Evolutionary conservation across 441 rosid species (phyloP), one percentile per base, ranked within the genome.

Genomic region (Populus trichocarpa): DNA sequence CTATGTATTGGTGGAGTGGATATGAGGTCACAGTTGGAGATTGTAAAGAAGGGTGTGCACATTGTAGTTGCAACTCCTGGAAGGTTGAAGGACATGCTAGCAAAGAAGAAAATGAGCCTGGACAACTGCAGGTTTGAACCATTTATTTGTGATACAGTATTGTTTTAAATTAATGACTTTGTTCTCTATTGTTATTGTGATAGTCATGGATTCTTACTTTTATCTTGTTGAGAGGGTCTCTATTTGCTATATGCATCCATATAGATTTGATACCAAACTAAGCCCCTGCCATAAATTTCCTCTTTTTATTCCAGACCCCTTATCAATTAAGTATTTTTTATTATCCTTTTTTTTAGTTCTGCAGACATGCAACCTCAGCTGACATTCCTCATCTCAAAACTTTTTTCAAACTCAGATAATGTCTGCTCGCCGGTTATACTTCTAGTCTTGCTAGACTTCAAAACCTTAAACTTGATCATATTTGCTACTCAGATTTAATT

Each of bases 21-120:
- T 83, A 95, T 93, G 98, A 88, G 90, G 78, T 88, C 95, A 0
- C 97, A 95, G 87, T 81, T 95, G 86, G 98, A 93, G 76, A 83
- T 89, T 76, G 96, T 93, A 59, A 92, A 89, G 85, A 92, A 81
- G 86, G 98, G 95, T 71, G 98, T 95, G 53, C 99, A 90, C 74
- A 91, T 93, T 53, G 99, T 95, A 75, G 94, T 92, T 70, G 99
- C 99, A 4, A 95, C 99, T 30, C 97, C 93, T 33, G 97, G 97
- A 71, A 89, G 93, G 80, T 84, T 94, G 83, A 94, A 94, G 88
- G 97, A 94, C 84, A 85, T 94, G 97, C 88, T 92, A n/a, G 93
- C 96, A n/a, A 94, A 92, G 90, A 94, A 92, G 76, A 91, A 92
- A 81, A 92, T 90, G 97, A 93, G 50, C 83, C 83, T 92, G 74